Evolutionary conservation across 2,329 filamentous ascomycete genomes (phyloP).

Genomic region (Annulohypoxylon truncatum): DNA sequence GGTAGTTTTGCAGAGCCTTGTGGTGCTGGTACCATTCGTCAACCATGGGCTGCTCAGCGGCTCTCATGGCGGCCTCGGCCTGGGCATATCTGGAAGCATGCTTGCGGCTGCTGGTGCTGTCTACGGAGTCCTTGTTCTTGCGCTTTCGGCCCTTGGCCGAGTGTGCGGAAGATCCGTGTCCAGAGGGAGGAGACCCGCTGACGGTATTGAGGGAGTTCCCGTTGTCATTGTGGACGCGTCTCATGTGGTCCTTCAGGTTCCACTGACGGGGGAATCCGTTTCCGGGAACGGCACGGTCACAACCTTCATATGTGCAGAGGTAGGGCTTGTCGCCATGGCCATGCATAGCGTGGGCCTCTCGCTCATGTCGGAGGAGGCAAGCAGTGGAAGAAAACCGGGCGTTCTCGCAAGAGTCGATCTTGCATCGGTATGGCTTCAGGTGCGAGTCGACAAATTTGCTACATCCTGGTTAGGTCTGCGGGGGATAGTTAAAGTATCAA

Average conservation of each 20-base stretch:
- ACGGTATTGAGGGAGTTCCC: constrained; percentile 52
- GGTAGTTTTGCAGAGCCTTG: constrained; percentile 70
- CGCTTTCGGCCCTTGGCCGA: constrained; percentile 66
- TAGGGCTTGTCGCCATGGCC: constrained; percentile 94
- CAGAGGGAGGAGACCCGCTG: constrained; percentile 56
- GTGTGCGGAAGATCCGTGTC: constrained; percentile 48
- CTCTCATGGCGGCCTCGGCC: constrained; percentile 51
- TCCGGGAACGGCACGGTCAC: constrained; percentile 82
- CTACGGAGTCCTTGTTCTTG: constrained; percentile 63
- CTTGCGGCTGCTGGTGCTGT: constrained; percentile 62
- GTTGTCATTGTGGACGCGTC: constrained; percentile 83
- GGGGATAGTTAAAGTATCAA: background rate
- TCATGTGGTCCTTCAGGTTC: constrained; percentile 98
- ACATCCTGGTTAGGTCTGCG: constrained; percentile 38
- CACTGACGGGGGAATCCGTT: constrained; percentile 95
- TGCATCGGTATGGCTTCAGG: constrained; percentile 95
- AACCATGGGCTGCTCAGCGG: constrained; percentile 57
- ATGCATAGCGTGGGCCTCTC: constrained; percentile 95
- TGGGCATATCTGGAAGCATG: constrained; percentile 57
- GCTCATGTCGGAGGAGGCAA: constrained; percentile 92
- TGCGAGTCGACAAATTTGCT: constrained; percentile 99
- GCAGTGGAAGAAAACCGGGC: constrained; percentile 94
- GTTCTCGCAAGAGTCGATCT: constrained; percentile 83
- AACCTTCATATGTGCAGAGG: constrained; percentile 87
- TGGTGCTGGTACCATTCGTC: constrained; percentile 72